A percentile compares a stretch with the other conserved stretches of the same genome.
phyloP scores from a whole-genome alignment of 148 eudicot genomes.

The Chenopodium album region DNA sequence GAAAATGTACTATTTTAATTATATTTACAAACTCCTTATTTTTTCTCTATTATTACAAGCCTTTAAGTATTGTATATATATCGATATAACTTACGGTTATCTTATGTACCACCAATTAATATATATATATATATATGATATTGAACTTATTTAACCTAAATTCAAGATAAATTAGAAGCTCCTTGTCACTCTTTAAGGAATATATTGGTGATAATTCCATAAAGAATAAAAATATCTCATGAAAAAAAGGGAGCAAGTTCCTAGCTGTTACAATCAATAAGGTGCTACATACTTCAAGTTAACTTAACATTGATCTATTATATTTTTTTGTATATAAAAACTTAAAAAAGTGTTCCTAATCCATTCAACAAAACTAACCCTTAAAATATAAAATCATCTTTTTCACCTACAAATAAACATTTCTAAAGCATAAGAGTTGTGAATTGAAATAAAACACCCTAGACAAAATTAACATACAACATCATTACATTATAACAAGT shows the following conservation, averaged over 20 bases:
- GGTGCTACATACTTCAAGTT: conserved; percentile 17
- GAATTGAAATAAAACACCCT: not conserved
- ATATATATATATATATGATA: too few relatives aligned
- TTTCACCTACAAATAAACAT: conserved; percentile 21
- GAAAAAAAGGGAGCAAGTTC: not conserved
- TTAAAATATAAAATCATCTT: conserved; percentile 7
- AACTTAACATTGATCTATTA: not conserved
- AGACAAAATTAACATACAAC: not conserved
- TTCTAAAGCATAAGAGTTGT: conserved; percentile 5
- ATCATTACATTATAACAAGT: too few relatives aligned
- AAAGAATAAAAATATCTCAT: not conserved
- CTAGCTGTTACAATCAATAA: conserved; percentile 32
- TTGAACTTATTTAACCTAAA: too few relatives aligned
- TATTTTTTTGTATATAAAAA: not conserved
- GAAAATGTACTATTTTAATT: too few relatives aligned
- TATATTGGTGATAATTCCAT: too few relatives aligned
- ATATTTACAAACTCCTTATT: too few relatives aligned
- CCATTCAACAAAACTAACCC: conserved; percentile 18
- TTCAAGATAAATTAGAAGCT: too few relatives aligned
- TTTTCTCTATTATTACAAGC: too few relatives aligned
- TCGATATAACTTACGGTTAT: too few relatives aligned
- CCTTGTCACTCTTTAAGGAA: too few relatives aligned
- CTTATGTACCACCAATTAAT: too few relatives aligned
- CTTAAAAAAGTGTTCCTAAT: conserved; percentile 4
- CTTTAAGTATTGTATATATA: too few relatives aligned